These are phyloP conservation scores for Fraxinus sp. DNA, from an alignment of 305 asterid genomes.

Conservation along the genomic window DNA sequence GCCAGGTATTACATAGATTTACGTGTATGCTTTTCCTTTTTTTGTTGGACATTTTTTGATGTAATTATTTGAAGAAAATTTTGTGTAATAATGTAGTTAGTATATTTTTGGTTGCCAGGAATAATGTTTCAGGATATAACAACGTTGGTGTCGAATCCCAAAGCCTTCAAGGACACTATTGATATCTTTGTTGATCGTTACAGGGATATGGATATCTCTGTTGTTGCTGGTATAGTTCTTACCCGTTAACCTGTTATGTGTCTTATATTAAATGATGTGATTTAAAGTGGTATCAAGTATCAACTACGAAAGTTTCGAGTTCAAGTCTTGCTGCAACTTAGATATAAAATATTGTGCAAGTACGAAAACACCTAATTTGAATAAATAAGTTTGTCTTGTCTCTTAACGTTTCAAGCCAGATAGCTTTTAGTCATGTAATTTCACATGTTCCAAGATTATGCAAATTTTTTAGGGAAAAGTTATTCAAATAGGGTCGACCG, in stretches of 20 bases:
- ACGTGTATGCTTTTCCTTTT: neutral
- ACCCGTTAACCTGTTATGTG: neutral
- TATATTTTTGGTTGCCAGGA: conserved; percentile 38
- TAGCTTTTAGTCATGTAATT: neutral
- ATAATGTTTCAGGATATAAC: conserved; percentile 92
- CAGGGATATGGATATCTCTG: conserved; percentile 69
- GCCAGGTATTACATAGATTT: conserved; percentile 43
- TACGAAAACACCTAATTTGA: too few relatives aligned
- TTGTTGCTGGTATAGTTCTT: conserved; percentile 71
- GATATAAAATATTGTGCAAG: neutral
- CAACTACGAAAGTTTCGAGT: neutral
- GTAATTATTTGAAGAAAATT: conserved; percentile 32
- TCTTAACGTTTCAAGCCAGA: neutral
- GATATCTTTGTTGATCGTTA: conserved; percentile 85
- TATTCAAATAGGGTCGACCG: too few relatives aligned
- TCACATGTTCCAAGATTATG: conserved; percentile 17
- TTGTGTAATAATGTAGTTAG: conserved; percentile 9
- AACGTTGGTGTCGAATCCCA: conserved; percentile 66
- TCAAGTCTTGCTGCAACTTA: neutral
- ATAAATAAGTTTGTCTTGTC: neutral
- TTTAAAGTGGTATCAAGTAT: neutral
- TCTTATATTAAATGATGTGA: neutral
- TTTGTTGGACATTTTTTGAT: neutral
- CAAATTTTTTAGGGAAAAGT: neutral
- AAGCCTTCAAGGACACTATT: conserved; percentile 65